Evolutionary conservation across 2,329 filamentous ascomycete genomes (phyloP).

Genomic region (Gnomoniopsis smithogilvyi): DNA sequence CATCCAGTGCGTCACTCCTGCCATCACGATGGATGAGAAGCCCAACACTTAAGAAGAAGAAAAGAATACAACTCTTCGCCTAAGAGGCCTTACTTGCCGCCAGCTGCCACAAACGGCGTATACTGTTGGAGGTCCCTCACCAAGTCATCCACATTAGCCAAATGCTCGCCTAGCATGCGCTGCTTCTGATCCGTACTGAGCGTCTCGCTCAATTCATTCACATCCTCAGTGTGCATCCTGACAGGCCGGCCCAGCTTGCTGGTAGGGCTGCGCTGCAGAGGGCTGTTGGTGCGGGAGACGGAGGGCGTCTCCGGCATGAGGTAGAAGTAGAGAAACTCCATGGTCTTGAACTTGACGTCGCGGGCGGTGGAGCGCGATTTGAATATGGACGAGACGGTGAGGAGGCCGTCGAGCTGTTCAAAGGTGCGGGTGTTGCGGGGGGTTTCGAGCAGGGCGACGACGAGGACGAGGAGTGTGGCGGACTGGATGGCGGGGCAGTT

Average conservation of each 20-base stretch:
- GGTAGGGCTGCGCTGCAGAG: constrained; percentile 52
- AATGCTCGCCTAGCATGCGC: constrained; percentile 68
- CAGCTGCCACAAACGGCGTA: constrained; percentile 66
- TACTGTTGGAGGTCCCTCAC: constrained; percentile 80
- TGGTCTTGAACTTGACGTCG: constrained; percentile 91
- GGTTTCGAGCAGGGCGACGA: constrained; percentile 81
- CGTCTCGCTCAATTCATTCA: constrained; percentile 39
- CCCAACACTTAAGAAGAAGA: background rate
- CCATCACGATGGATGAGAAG: constrained; percentile 8
- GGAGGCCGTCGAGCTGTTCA: constrained; percentile 84
- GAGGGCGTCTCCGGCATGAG: constrained; percentile 84
- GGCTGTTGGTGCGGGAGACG: constrained; percentile 39
- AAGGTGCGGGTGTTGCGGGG: constrained; percentile 89
- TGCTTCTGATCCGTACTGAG: constrained; percentile 80
- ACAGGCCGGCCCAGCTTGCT: constrained; percentile 55
- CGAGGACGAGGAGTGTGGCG: constrained; percentile 83
- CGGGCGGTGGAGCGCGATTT: constrained; percentile 81
- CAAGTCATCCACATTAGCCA: constrained; percentile 80
- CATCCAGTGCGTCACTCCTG: background rate
- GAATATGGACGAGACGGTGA: constrained; percentile 90
- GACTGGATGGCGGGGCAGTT: constrained; percentile 93
- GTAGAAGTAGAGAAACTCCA: constrained; percentile 98
- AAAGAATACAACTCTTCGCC: background rate
- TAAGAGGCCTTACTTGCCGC: constrained; percentile 26
- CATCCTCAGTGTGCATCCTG: constrained; percentile 31